These are phyloP conservation scores for Nigrospora osmanthi DNA, from an alignment of 2,329 filamentous ascomycete genomes.

Conservation along the genomic window DNA sequence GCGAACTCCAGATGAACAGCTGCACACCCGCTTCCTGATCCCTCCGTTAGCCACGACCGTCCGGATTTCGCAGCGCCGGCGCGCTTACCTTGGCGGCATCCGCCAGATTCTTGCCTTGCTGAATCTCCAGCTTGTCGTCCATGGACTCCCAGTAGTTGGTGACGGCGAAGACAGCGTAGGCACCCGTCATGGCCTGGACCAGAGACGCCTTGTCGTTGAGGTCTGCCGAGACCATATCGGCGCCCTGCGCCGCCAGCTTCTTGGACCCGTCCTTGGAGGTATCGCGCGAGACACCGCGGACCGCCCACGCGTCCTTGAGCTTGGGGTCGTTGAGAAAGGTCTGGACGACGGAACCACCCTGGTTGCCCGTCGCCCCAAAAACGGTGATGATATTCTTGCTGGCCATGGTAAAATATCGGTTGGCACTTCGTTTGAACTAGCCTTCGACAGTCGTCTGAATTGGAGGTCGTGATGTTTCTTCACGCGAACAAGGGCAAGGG, in stretches of 20 bases:
- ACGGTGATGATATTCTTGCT: conserved; percentile 41
- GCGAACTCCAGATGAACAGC: conserved; percentile 36
- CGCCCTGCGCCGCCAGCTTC: conserved; percentile 33
- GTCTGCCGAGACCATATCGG: conserved; percentile 44
- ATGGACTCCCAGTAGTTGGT: conserved; percentile 43
- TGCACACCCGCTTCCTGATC: conserved; percentile 28
- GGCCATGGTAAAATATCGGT: conserved; percentile 7
- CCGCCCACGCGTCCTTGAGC: conserved; percentile 36
- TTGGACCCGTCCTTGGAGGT: conserved; percentile 32
- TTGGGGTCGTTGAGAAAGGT: conserved; percentile 27
- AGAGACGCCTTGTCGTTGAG: conserved; percentile 37
- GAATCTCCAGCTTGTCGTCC: conserved; percentile 29
- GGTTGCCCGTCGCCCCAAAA: conserved; percentile 52
- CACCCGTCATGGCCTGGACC: conserved; percentile 32
- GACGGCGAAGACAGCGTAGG: conserved; percentile 41
- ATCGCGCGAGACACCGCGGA: conserved; percentile 50
- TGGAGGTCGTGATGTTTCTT: too few species aligned
- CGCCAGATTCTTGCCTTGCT: conserved; percentile 39
- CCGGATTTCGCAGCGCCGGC: background rate
- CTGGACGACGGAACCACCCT: conserved; percentile 49
- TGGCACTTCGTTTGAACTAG: too few species aligned
- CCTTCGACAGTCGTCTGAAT: too few species aligned
- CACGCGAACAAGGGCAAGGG: too few species aligned
- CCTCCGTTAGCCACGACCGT: conserved; percentile 1
- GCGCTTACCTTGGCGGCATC: conserved; percentile 32